Conservation (phyloP, 2,329 filamentous ascomycete genomes). For the Incumbomyces delicatus region DNA sequence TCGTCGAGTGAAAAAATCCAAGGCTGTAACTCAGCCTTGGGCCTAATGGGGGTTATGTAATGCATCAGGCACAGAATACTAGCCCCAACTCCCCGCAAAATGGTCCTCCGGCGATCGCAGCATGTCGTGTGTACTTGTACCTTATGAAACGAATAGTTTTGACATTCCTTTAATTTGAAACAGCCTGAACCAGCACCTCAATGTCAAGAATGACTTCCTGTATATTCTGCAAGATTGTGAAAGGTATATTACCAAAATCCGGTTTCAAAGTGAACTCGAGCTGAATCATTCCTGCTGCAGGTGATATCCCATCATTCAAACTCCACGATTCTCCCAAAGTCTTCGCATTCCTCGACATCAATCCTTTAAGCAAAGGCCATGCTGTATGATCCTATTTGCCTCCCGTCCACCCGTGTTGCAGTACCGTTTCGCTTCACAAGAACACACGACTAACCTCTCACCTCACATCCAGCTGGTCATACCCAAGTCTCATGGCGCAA, state of each 20-base stretch:
- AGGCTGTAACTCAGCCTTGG: too few species aligned
- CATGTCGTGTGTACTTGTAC: too few species aligned
- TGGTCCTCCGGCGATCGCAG: too few species aligned
- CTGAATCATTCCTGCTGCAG: conserved; percentile 36
- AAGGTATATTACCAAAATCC: conserved; percentile 47
- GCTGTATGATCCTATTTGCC: conserved; percentile 49
- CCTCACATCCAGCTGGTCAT: conserved; percentile 67
- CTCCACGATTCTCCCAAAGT: conserved; percentile 91
- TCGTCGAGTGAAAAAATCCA: too few species aligned
- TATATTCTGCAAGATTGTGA: conserved; percentile 98
- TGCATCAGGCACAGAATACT: too few species aligned
- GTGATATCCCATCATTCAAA: conserved; percentile 94
- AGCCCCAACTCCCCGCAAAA: too few species aligned
- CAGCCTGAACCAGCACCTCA: not conserved
- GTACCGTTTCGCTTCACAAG: not conserved
- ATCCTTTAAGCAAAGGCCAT: conserved; percentile 78
- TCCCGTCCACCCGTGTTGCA: not conserved
- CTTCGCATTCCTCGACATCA: conserved; percentile 91
- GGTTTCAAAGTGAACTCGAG: not conserved
- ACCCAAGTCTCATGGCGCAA: conserved; percentile 86
- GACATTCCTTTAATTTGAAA: not conserved
- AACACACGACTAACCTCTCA: not conserved
- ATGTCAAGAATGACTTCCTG: conserved; percentile 48
- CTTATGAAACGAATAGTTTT: too few species aligned
- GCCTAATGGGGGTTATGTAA: too few species aligned